Conservation (phyloP, 2,329 filamentous ascomycete genomes). For the Aspergillus persii region DNA sequence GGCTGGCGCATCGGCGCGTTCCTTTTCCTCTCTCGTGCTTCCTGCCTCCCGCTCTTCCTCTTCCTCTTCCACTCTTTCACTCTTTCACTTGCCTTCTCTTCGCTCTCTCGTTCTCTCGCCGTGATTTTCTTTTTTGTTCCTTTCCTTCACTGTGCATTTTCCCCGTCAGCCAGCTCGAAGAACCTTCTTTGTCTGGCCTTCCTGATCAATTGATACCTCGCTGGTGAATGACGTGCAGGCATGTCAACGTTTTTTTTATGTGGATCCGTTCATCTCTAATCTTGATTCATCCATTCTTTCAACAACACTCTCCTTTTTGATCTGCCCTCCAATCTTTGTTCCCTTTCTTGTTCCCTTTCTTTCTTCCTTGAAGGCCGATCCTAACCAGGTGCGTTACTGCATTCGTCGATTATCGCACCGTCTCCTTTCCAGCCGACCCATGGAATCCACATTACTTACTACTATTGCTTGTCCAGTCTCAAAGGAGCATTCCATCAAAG, state of each 20-base stretch:
- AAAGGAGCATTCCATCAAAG: neutral
- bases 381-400: neutral
- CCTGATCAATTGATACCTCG: neutral
- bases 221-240: constrained; percentile 19
- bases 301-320: neutral
- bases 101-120: neutral
- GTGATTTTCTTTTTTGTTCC: neutral
- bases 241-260: constrained; percentile 9
- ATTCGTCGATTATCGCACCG: neutral
- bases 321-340: neutral
- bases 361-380: neutral
- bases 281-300: neutral
- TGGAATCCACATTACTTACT: neutral
- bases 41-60: neutral
- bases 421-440: neutral
- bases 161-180: neutral
- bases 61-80: constrained; percentile 1
- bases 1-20: neutral
- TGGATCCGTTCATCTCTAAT: neutral
- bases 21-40: neutral
- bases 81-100: constrained; percentile 1
- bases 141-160: neutral
- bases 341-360: neutral
- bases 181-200: neutral
- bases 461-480: neutral